Conservation (phyloP, 768 basidiomycete genomes). For the Candolleomyces eurysporus region DNA sequence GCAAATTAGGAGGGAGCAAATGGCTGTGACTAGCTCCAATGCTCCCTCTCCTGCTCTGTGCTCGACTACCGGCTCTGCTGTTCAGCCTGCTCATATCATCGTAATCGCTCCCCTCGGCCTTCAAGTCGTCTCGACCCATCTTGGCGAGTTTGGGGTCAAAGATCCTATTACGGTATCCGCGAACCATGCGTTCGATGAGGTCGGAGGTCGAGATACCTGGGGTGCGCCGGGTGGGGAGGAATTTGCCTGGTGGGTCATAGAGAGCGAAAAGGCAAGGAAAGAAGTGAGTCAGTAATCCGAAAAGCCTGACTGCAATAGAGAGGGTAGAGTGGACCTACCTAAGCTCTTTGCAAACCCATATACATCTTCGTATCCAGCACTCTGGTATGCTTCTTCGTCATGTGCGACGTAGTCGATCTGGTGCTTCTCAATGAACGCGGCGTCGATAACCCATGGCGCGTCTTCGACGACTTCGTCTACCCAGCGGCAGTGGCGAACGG, state of each 20-base stretch:
- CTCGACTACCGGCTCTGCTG: conserved; percentile 21
- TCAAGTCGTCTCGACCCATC: conserved; percentile 78
- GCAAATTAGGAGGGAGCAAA: neutral
- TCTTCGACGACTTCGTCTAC: conserved; percentile 91
- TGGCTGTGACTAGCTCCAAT: neutral
- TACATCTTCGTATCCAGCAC: conserved; percentile 80
- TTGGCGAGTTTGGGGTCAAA: conserved; percentile 89
- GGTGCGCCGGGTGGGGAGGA: conserved; percentile 92
- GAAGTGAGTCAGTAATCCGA: conserved; percentile 1
- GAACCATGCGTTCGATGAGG: conserved; percentile 88
- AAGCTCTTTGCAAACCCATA: conserved; percentile 78
- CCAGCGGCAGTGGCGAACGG: conserved; percentile 96
- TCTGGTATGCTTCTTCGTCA: conserved; percentile 86
- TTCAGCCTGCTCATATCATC: conserved; percentile 33
- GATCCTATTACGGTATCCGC: conserved; percentile 76
- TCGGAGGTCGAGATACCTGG: conserved; percentile 94
- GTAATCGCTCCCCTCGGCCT: conserved; percentile 60
- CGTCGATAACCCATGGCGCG: conserved; percentile 87
- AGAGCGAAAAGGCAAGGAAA: neutral
- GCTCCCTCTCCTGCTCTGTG: conserved; percentile 32
- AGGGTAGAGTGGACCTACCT: conserved; percentile 45
- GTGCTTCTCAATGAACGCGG: conserved; percentile 79
- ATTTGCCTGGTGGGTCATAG: conserved; percentile 62
- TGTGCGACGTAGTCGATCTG: conserved; percentile 97
- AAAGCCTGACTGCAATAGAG: neutral